Base-by-base conservation (phyloP, 805 yeast species). In the Candida namnaoensis region DNA sequence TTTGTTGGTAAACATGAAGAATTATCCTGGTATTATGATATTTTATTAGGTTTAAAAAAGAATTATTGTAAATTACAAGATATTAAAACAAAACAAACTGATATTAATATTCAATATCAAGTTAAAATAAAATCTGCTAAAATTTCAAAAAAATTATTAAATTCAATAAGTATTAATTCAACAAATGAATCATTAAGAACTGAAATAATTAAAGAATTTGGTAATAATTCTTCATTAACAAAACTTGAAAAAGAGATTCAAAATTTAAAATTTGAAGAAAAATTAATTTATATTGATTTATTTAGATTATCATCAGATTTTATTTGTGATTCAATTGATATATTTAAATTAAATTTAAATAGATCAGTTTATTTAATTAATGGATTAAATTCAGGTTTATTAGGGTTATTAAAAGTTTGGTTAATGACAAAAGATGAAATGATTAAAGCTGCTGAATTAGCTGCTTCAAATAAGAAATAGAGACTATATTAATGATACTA, bases 11-110 rank as follows among this genome's bases (percentile, higher is more conserved):
- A 69, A 51, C 87, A 83, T 55, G 87, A 80, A 57, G 66, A 79
- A 3, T 62, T 74, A 34, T 78, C 86, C 0, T 82, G 91, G 90
- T 79, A 78, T 61, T 69, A 69, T 41, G 84, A 78, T 52, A 76
- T 84, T 15, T 47, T 82, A 43, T 56, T 80, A 13, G 78, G 78
- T 1, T 55, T 81, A 39, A 74, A 76, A 54, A 71, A 71, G 42
- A 73, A 78, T 23, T 68, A 70, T 53, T 60, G 57, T 14, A 65
- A 66, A 41, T 60, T 76, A 40, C 61, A 62, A 35, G 53, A 52
- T n/a, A 60, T 76, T 24, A 57, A 61, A 12, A 71, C 66, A 36
- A 68, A 68, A 47, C 82, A 78, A 50, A 60, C 70, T 48, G 78
- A 76, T 41, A 47, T 78, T 30, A 69, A 65, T 46, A 72, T 82